Base-by-base conservation (phyloP, 768 basidiomycete genomes). In the Mycena galericulata region DNA sequence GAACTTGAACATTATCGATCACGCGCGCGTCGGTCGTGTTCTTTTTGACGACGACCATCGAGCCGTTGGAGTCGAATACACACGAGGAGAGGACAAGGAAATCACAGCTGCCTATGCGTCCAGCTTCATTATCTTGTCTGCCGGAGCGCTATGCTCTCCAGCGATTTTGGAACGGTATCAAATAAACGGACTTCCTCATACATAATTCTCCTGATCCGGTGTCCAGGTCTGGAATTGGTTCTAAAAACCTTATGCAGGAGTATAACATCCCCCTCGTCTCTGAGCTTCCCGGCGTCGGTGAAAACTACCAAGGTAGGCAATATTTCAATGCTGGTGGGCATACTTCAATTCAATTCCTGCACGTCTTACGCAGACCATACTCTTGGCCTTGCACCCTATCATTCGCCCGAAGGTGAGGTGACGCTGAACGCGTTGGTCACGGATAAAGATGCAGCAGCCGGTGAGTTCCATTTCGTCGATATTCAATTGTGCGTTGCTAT, bases 141-240 rank as follows among this genome's bases (percentile, higher is more conserved):
- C 82, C 4, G 88, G 87, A 0, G 80, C 88, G 1, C 86, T 89
- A 57, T 87, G 88, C 20, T 86, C 88, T 10, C 85, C 87, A 5
- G 74, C 84, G 2, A 87, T 90, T 32, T 75, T 90, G 24, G 88
- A 89, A 68, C 79, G 88, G 72, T 84, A 62, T 15, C 34, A 30
- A 32, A n/a, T 17, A 6, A 29, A 27, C 27, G 12, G 3, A 10
- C 6, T 27, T 30, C 17, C 14, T 49, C 27, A 30, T 49, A 26
- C 15, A 24, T n/a, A n/a, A n/a, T n/a, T n/a, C n/a, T n/a, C n/a
- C 12, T 22, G 47, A 29, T 17, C 14, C 41, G 41, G 41, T 43
- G 20, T 5, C 41, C 7, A 80, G 80, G 24, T 91, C 90, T 1
- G 92, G 94, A 7, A 90, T 96, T 61, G 94, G 93, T 1, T 81